Conservation (phyloP, 228 moss, liverwort and hornwort species). For the Sphagnum magellanicum region DNA sequence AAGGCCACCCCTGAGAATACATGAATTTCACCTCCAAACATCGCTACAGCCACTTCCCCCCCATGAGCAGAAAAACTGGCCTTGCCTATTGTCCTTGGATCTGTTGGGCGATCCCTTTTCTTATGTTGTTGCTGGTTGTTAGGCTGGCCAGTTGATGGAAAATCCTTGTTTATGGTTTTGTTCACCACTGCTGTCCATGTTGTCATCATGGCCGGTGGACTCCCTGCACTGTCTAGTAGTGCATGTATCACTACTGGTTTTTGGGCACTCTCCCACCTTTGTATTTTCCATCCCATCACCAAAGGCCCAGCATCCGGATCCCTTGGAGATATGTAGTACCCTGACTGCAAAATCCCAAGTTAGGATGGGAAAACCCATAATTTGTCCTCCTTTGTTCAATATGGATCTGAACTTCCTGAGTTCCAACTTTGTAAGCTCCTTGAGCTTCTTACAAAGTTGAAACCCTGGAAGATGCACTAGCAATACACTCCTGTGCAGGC, state of each 20-base stretch:
- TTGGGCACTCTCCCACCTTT: slow-evolving; percentile 83
- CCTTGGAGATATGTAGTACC: slow-evolving; percentile 88
- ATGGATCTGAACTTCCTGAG: no score
- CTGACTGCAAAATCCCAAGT: slow-evolving; percentile 20
- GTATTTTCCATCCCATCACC: slow-evolving; percentile 85
- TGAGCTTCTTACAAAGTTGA: no score
- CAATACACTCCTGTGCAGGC: no score
- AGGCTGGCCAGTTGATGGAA: slow-evolving; percentile 7
- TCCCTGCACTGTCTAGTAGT: slow-evolving; percentile 60
- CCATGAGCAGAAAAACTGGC: slow-evolving; percentile 69
- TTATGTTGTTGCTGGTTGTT: slow-evolving; percentile 5
- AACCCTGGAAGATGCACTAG: no score
- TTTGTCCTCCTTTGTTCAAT: no score
- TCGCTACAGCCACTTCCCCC: slow-evolving; percentile 70
- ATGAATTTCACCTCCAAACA: slow-evolving; percentile 74
- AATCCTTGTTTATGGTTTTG: slow-evolving; percentile 32
- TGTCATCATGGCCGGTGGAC: slow-evolving; percentile 51
- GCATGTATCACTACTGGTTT: slow-evolving; percentile 82
- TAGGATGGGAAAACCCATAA: no score
- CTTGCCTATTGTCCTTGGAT: slow-evolving; percentile 65
- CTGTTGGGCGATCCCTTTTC: slow-evolving; percentile 52
- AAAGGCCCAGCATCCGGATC: slow-evolving; percentile 77
- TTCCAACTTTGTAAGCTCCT: no score
- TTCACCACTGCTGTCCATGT: slow-evolving; percentile 67
- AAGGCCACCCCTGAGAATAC: slow-evolving; percentile 58